A percentile compares a stretch with the other conserved stretches of the same genome.
phyloP scores from a whole-genome alignment of 495 filamentous ascomycete genomes.

The Pyrenula massariospora region DNA sequence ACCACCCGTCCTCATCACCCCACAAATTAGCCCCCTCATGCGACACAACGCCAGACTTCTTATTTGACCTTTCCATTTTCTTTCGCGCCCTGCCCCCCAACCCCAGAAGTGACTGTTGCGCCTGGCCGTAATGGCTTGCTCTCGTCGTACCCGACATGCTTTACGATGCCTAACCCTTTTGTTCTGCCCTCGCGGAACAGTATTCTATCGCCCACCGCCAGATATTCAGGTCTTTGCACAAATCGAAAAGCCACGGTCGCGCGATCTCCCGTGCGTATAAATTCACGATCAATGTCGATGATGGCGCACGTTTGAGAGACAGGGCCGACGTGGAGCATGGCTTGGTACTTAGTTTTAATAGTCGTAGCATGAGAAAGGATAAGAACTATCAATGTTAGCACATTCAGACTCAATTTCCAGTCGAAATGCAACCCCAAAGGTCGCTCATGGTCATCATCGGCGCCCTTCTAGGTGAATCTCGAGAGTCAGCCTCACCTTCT shows the following conservation, averaged over 20 bases:
- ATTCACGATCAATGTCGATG: constrained; percentile 94
- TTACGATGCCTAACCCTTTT: constrained; percentile 92
- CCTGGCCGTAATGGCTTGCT: constrained; percentile 11
- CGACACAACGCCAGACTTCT: not conserved
- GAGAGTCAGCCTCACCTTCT: constrained; percentile 46
- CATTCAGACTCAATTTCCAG: not conserved
- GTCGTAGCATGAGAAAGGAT: constrained; percentile 97
- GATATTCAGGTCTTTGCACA: constrained; percentile 90
- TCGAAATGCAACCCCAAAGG: not conserved
- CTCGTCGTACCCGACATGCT: constrained; percentile 77
- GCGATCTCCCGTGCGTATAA: constrained; percentile 87
- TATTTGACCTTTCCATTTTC: not conserved
- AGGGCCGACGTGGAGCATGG: constrained; percentile 95
- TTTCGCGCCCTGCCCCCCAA: not conserved
- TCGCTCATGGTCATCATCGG: no score
- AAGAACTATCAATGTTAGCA: constrained; percentile 44
- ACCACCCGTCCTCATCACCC: no score
- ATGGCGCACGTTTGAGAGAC: constrained; percentile 94
- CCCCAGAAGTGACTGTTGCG: not conserved
- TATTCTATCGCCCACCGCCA: constrained; percentile 77
- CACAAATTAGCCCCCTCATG: no score
- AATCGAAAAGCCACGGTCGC: constrained; percentile 90
- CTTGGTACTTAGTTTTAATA: constrained; percentile 95
- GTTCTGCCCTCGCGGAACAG: constrained; percentile 92
- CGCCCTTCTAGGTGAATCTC: not conserved